Base-by-base conservation (phyloP, 2,329 filamentous ascomycete genomes). In the Lachnellula occidentalis region DNA sequence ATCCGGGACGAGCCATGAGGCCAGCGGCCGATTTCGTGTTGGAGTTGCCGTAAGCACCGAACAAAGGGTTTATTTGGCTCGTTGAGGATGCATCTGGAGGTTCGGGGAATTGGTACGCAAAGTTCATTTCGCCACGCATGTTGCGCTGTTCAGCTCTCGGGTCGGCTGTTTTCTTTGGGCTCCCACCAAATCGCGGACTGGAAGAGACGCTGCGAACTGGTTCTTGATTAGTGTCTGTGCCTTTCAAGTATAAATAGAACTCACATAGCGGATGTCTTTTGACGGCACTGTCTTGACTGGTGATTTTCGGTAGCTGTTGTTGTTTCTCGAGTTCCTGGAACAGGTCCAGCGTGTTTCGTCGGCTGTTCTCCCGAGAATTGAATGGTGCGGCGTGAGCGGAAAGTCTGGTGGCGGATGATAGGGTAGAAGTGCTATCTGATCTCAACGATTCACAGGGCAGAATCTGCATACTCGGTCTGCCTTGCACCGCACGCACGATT, bases 21-120 rank as follows among this genome's bases (percentile, higher is more conserved):
- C 43, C 17, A 27, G 43, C 36, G 36, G 55, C 17, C 37, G 50
- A 41, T 19, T 53, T 36, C 14, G 15, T 36, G 21, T 27, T 21
- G 17, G 47, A 36, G 24, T 36, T 27, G 31, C 19, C 45, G 17
- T 56, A 56, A 3, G 59, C 50, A 42, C 54, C 50, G 34, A 58
- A 58, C 2, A 66, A 48, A 1, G 64, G 64, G 46, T 66, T 66
- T 12, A 48, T 31, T 43, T 62, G 60, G 8, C 34, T 19, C 12
- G 36, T 43, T 19, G 56, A 31, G 2, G 54, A 36, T 17, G 36
- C 21, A 8, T 53, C 39, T 17, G 62, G 17, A 15, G 61, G 56
- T 19, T 60, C 62, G 41, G 66, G 65, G 31, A 67, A 67, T 51
- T 59, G 60, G 47, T 59, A 65, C 5, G 21, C 48, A 4, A 51